phyloP scores from a whole-genome alignment of 225 moss, liverwort and hornwort species.

The Asterella californica region DNA sequence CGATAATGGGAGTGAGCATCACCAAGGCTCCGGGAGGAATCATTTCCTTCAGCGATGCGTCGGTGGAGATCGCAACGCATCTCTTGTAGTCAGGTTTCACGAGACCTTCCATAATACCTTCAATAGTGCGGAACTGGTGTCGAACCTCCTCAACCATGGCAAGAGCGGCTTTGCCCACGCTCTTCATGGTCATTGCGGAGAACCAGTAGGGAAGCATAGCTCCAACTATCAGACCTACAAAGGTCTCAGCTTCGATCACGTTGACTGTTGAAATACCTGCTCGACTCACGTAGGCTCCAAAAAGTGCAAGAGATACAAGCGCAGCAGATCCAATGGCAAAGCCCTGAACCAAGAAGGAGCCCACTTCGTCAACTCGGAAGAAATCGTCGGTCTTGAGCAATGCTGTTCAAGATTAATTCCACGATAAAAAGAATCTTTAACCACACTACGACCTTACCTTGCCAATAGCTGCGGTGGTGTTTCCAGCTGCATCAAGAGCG shows the following conservation, averaged over 20 bases:
- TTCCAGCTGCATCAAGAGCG: constrained; percentile 54
- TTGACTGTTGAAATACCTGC: constrained; percentile 80
- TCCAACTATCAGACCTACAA: constrained; percentile 74
- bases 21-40: constrained; percentile 87
- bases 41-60: constrained; percentile 91
- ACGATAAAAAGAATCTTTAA: no score
- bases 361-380: neutral
- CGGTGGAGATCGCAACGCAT: constrained; percentile 86
- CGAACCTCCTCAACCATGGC: constrained; percentile 98
- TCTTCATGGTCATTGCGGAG: constrained; percentile 96
- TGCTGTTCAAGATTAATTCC: no score
- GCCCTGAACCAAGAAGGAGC: constrained; percentile 24
- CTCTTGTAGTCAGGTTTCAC: constrained; percentile 94
- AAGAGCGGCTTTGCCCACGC: constrained; percentile 88
- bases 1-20: constrained; percentile 79
- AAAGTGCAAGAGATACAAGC: constrained; percentile 64
- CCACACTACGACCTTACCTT: no score
- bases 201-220: constrained; percentile 99
- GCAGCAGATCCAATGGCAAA: constrained; percentile 59
- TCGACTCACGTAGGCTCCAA: constrained; percentile 87
- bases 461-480: constrained; percentile 56
- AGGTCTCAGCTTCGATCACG: constrained; percentile 87
- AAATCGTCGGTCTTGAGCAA: no score
- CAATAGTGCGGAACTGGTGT: constrained; percentile 69
- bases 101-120: constrained; percentile 72